Evolutionary conservation across 192 early-diverging fungal genomes (phyloP).

Genomic region (Coemansia sp.): DNA sequence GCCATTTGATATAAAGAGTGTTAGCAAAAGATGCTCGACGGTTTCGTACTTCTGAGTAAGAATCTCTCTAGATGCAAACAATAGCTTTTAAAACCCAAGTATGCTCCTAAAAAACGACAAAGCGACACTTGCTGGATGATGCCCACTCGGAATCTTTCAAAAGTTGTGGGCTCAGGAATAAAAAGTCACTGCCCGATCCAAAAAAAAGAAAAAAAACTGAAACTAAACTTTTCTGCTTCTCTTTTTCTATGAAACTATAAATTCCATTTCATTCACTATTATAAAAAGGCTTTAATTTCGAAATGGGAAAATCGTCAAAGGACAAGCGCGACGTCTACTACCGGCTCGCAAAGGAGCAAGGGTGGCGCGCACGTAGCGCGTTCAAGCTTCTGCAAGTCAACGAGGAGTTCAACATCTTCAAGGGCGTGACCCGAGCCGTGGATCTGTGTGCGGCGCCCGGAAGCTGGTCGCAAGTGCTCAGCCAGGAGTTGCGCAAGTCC

Average conservation of each 20-base stretch:
- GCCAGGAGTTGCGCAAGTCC: slow-evolving; percentile 61
- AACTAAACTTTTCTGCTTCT: neutral
- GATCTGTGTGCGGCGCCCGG: slow-evolving; percentile 98
- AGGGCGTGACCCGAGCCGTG: slow-evolving; percentile 84
- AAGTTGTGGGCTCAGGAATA: too few relatives aligned
- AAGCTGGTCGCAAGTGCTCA: slow-evolving; percentile 94
- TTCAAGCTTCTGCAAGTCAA: slow-evolving; percentile 97
- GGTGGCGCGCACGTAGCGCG: slow-evolving; percentile 94
- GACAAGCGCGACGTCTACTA: slow-evolving; percentile 98
- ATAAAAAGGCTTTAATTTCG: too few relatives aligned
- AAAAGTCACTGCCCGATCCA: too few relatives aligned
- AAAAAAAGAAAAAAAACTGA: too few relatives aligned
- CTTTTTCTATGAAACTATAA: neutral
- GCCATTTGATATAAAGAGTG: slow-evolving; percentile 2
- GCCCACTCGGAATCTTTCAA: too few relatives aligned
- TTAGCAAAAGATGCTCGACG: neutral
- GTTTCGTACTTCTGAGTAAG: too few relatives aligned
- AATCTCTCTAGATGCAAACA: too few relatives aligned
- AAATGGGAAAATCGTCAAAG: slow-evolving; percentile 83
- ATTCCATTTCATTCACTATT: neutral
- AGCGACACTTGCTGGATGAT: too few relatives aligned
- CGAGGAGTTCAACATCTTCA: slow-evolving; percentile 90
- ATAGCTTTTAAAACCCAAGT: too few relatives aligned
- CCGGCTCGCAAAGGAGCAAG: slow-evolving; percentile 94
- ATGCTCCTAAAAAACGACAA: too few relatives aligned